Conservation (phyloP, 1,284 basidiomycete genomes). For the Cryptococcus sp. region DNA sequence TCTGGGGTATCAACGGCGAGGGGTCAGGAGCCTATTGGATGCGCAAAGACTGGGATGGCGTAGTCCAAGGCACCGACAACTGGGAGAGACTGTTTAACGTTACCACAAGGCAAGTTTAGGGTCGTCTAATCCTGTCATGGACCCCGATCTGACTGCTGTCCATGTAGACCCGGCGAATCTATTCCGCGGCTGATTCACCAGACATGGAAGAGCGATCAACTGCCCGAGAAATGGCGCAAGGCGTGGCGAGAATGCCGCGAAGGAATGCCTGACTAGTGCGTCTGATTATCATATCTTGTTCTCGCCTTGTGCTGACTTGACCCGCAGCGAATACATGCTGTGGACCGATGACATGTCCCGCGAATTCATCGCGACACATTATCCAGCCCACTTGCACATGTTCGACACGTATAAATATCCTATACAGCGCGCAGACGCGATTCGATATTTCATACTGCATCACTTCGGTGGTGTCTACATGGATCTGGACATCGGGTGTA, state of each 20-base stretch:
- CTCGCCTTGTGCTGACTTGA: not conserved
- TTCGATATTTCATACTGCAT: slow-evolving; percentile 96
- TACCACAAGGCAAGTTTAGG: slow-evolving; percentile 35
- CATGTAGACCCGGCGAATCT: slow-evolving; percentile 58
- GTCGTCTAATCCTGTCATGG: not conserved
- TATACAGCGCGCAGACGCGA: slow-evolving; percentile 95
- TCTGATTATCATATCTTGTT: slow-evolving; percentile 23
- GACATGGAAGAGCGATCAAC: slow-evolving; percentile 91
- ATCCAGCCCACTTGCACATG: slow-evolving; percentile 88
- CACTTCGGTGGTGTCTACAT: slow-evolving; percentile 95
- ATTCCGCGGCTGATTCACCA: slow-evolving; percentile 95
- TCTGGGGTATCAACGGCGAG: slow-evolving; percentile 48
- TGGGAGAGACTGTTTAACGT: slow-evolving; percentile 50
- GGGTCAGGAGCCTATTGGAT: slow-evolving; percentile 52
- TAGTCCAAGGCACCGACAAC: slow-evolving; percentile 33
- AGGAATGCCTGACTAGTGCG: slow-evolving; percentile 94
- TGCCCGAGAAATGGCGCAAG: slow-evolving; percentile 80
- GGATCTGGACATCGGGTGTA: slow-evolving; percentile 95
- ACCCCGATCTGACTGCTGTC: slow-evolving; percentile 7
- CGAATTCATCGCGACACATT: slow-evolving; percentile 83
- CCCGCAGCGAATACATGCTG: slow-evolving; percentile 74
- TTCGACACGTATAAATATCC: slow-evolving; percentile 90
- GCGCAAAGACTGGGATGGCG: slow-evolving; percentile 48
- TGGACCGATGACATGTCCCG: slow-evolving; percentile 94
- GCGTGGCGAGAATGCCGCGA: slow-evolving; percentile 78